Conservation (phyloP, 305 asterid genomes). For the Fraxinus floribunda region DNA sequence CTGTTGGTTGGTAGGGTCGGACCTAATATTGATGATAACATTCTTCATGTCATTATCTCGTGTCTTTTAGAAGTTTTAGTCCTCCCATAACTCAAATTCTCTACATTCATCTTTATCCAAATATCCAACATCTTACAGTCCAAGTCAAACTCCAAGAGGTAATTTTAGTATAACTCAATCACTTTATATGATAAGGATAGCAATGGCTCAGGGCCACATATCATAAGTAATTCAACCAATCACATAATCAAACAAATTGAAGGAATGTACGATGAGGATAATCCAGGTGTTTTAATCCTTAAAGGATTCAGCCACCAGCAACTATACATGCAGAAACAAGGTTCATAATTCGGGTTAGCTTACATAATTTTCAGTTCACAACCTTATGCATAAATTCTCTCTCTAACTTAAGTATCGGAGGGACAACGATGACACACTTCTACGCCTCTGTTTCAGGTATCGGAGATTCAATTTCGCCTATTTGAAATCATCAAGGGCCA, state of each 20-base stretch:
- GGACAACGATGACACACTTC: neutral
- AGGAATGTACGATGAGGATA: too few relatives aligned
- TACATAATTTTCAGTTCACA: neutral
- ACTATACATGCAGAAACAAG: too few relatives aligned
- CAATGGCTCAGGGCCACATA: too few relatives aligned
- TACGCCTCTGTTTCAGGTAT: neutral
- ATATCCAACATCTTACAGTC: neutral
- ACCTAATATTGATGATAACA: neutral
- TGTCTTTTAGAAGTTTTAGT: too few relatives aligned
- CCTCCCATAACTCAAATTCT: neutral
- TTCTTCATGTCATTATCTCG: too few relatives aligned
- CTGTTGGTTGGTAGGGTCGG: neutral
- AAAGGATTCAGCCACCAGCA: too few relatives aligned
- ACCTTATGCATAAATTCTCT: neutral
- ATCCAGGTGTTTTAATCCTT: too few relatives aligned
- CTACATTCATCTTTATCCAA: neutral
- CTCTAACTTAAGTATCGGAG: neutral
- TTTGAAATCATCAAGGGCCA: constrained; percentile 1
- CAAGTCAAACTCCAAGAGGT: neutral
- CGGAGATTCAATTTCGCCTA: neutral
- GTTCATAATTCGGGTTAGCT: neutral
- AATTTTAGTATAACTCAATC: too few relatives aligned
- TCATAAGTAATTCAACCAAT: too few relatives aligned
- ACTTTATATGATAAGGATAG: too few relatives aligned
- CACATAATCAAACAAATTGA: too few relatives aligned